Evolutionary conservation across 306 rosid genomes (phyloP).

Genomic region (Lablab purpureus): DNA sequence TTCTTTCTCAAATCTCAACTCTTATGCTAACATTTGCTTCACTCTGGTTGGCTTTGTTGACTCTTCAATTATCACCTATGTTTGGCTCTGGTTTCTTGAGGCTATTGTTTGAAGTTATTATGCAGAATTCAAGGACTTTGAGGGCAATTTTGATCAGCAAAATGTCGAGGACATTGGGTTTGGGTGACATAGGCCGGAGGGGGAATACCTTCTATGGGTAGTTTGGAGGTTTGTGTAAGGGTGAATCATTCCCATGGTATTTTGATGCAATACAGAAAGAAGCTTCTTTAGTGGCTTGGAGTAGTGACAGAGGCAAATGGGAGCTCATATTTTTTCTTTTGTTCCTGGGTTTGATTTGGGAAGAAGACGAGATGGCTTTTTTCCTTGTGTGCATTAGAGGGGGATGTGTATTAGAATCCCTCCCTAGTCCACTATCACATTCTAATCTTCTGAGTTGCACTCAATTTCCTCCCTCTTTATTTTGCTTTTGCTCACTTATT

Average conservation of each 20-base stretch:
- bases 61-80: background rate
- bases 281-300: background rate
- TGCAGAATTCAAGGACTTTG: background rate
- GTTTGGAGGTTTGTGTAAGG: background rate
- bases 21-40: background rate
- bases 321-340: background rate
- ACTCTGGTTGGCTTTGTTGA: background rate
- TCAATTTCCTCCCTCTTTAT: background rate
- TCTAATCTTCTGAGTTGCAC: background rate
- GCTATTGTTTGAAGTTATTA: background rate
- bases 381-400: background rate
- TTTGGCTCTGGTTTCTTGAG: background rate
- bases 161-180: background rate
- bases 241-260: background rate
- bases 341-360: background rate
- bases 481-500: background rate
- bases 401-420: background rate
- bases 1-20: background rate
- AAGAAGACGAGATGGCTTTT: background rate
- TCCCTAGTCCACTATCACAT: background rate
- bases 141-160: background rate
- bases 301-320: background rate
- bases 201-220: background rate
- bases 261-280: background rate
- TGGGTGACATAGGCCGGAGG: background rate